Base-by-base conservation (phyloP, 2,329 filamentous ascomycete genomes). In the Hortaea werneckii region DNA sequence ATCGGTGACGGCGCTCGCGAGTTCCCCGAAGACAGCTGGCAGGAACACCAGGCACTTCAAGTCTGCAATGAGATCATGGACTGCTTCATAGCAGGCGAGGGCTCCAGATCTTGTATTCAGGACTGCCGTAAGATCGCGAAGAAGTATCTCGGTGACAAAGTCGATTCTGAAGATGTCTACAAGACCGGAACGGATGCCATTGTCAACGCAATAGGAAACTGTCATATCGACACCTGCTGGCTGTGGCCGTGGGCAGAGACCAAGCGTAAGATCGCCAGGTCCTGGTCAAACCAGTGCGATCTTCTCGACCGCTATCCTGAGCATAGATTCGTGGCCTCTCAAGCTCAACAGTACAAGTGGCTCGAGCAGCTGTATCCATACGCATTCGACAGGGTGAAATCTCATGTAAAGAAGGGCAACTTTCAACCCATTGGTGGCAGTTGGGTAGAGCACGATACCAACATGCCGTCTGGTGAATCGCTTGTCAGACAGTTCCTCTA, bases 381-480 rank as follows among this genome's bases (percentile, higher is more conserved):
- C 37, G 84, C 87, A 1, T 96, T 87, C 63, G 84, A 94, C 55
- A 83, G 90, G 11, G 90, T 98, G 54, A 94, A 94, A 71, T 72
- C 77, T 45, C 94, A 95, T 75, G 83, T 96, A 50, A 87, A 87
- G 66, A 81, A 89, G 58, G 90, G 89, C 20, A 83, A 79, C 50
- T 98, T 98, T 66, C 87, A 95, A 55, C 89, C 89, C 10, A 90
- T 98, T 56, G 92, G 92, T 52, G 92, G 92, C 44, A 95, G 88
- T 68, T 98, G 92, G 92, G 90, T 98, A 11, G 92, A 98, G 63
- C 92, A 98, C 61, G 92, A 98, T 63, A 98, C 92, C 52, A 98
- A 98, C 62, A 77, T 98, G 76, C 92, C 92, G 0, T 90, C 88
- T 58, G 92, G 92, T 41, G 92, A 98, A 67, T 94, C 90, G 2